Percentiles rank a stretch among this genome's conserved stretches.
phyloP scores from a whole-genome alignment of 192 early-diverging fungal species.

The Phlyctochytrium bullatum region DNA sequence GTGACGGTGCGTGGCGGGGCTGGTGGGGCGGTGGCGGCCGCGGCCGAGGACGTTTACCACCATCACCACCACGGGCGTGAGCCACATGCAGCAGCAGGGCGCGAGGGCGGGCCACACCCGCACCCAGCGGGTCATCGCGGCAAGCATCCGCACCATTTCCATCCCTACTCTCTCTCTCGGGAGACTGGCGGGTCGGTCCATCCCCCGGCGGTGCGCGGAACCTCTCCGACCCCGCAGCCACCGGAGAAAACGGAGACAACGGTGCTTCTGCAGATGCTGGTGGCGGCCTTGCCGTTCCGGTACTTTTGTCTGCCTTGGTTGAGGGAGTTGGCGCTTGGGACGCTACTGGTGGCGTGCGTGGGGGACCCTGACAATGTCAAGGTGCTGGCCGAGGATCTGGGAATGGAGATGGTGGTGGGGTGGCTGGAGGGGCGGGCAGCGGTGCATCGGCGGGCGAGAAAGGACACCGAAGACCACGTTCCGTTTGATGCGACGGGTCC shows the following conservation, averaged over 20 bases:
- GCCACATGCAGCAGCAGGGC: too few species aligned
- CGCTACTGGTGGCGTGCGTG: constrained; percentile 12
- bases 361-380: constrained; percentile 16
- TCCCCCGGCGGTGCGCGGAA: too few species aligned
- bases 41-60: too few species aligned
- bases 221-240: too few species aligned
- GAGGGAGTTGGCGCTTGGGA: constrained; percentile 21
- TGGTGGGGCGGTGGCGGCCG: neutral
- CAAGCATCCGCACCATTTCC: too few species aligned
- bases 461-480: neutral
- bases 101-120: neutral
- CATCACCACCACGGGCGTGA: too few species aligned
- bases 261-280: constrained; percentile 20
- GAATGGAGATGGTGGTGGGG: constrained; percentile 3
- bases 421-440: neutral
- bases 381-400: constrained; percentile 23
- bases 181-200: too few species aligned
- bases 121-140: too few species aligned
- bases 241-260: neutral
- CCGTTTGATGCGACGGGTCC: neutral
- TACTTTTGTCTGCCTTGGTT: constrained; percentile 19
- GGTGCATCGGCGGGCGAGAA: neutral
- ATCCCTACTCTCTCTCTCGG: too few species aligned
- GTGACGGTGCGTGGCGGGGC: neutral
- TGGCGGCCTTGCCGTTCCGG: constrained; percentile 22